These are phyloP conservation scores for Ceriops tagal DNA, from an alignment of 345 rosid genomes.

Conservation along the genomic window DNA sequence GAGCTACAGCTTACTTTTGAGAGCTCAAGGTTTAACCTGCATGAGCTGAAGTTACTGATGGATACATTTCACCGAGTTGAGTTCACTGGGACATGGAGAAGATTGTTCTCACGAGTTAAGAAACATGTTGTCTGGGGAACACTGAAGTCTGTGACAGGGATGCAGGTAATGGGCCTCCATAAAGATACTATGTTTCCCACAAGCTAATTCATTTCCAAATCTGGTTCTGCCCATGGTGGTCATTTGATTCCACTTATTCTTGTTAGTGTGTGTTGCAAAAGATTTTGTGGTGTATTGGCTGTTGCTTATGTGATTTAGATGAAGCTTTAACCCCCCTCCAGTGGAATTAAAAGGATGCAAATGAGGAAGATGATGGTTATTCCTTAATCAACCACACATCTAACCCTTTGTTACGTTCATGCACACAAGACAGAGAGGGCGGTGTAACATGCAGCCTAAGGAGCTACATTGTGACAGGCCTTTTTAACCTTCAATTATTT, in stretches of 20 bases:
- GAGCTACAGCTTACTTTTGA: conserved; percentile 86
- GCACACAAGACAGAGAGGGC: neutral
- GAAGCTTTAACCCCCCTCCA: neutral
- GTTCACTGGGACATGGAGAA: conserved; percentile 96
- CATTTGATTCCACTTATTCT: neutral
- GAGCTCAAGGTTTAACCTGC: conserved; percentile 91
- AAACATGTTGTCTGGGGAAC: conserved; percentile 99
- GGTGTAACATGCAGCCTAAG: neutral
- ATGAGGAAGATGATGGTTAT: neutral
- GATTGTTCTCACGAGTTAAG: conserved; percentile 94
- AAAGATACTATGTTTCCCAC: neutral
- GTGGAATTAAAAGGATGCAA: neutral
- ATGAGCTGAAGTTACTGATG: conserved; percentile 93
- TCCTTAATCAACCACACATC: neutral
- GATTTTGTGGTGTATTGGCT: neutral
- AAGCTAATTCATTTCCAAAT: neutral
- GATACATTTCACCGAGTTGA: conserved; percentile 86
- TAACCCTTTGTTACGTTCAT: neutral
- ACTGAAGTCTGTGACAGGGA: conserved; percentile 91
- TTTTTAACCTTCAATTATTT: neutral
- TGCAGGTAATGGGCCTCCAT: conserved; percentile 62
- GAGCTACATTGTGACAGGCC: neutral
- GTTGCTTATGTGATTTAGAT: neutral
- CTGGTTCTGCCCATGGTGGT: neutral
- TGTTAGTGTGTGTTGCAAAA: neutral